Percentiles rank a stretch among this genome's conserved stretches.
Evolutionary conservation across 257 asterid genomes (phyloP).

Genomic region (Solanum pennellii): DNA sequence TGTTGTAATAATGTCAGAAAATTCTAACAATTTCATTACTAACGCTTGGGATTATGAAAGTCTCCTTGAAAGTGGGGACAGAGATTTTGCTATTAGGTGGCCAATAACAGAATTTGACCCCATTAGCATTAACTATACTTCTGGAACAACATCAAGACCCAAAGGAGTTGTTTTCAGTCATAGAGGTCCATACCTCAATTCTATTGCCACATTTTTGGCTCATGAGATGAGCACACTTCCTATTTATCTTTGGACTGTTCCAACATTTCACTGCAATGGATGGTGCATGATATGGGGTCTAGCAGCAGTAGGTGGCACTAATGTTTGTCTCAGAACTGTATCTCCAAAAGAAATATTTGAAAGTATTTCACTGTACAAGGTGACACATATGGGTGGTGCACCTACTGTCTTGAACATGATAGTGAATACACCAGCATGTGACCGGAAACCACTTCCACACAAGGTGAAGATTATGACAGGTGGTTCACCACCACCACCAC

Average conservation of each 20-base stretch:
- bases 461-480: not conserved
- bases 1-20: conserved; percentile 10
- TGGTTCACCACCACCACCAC: not conserved
- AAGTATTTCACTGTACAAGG: not conserved
- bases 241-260: conserved; percentile 24
- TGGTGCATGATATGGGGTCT: conserved; percentile 25
- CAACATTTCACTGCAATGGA: conserved; percentile 33
- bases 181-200: conserved; percentile 30
- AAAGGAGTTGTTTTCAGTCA: conserved; percentile 25
- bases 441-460: not conserved
- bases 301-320: conserved; percentile 29
- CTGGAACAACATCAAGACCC: conserved; percentile 28
- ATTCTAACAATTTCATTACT: not conserved
- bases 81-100: conserved; percentile 12
- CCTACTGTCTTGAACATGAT: not conserved
- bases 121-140: conserved; percentile 24
- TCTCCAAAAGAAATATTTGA: conserved; percentile 10
- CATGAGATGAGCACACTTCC: conserved; percentile 17
- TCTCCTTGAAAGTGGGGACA: conserved; percentile 10
- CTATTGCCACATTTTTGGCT: conserved; percentile 12
- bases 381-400: not conserved
- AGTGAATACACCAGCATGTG: not conserved
- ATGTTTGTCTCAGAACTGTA: conserved; percentile 19
- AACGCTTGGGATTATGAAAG: conserved; percentile 9
- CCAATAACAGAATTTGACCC: conserved; percentile 22